Evolutionary conservation across 2,329 filamentous ascomycete species (phyloP), one percentile per base, ranked within the genome.

Genomic region (Graphilbum fragrans): DNA sequence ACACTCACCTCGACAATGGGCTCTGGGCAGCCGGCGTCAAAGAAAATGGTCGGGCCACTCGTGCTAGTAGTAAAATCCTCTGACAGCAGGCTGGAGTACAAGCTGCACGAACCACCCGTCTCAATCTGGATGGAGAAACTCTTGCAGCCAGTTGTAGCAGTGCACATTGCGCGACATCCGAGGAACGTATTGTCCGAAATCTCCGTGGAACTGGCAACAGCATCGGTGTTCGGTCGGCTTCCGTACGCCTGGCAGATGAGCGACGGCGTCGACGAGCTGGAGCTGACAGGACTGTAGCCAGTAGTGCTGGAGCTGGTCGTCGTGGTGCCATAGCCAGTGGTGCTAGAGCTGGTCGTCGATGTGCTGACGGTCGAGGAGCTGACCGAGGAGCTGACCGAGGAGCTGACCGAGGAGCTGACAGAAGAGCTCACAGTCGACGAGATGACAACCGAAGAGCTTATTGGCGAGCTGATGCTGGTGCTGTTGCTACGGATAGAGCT

Each of bases 81-180:
- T 19, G 22, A 32, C 35, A 41, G 35, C 27, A 35, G n/a, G 17
- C 25, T 34, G 35, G 19, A 7, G n/a, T 37, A 41, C 27, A 41
- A 21, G 19, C 19, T 33, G 35, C 40, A 41, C n/a, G 35, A 23
- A 22, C 40, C 40, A 16, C 40, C 40, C 6, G 35, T 37, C 27
- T 33, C 9, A 20, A 41, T 37, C 35, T 41, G 35, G 25, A 41
- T 41, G 6, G 40, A 41, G 35, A 41, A 41, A 11, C 40, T 41
- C 27, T 19, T 16, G 27, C 40, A 41, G 29, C 21, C 35, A 17
- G 5, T 21, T 5, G 35, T n/a, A 19, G 35, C 40, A 2, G 22
- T 21, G 29, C 40, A 41, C 27, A 34, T 25, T 5, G 40, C 35
- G 8, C 22, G n/a, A n/a, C 40, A 41, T 22, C 40, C 40, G 23